Evolutionary conservation across 306 rosid genomes (phyloP), one percentile per base, ranked within the genome.

Genomic region (Gastrolobium bilobum): DNA sequence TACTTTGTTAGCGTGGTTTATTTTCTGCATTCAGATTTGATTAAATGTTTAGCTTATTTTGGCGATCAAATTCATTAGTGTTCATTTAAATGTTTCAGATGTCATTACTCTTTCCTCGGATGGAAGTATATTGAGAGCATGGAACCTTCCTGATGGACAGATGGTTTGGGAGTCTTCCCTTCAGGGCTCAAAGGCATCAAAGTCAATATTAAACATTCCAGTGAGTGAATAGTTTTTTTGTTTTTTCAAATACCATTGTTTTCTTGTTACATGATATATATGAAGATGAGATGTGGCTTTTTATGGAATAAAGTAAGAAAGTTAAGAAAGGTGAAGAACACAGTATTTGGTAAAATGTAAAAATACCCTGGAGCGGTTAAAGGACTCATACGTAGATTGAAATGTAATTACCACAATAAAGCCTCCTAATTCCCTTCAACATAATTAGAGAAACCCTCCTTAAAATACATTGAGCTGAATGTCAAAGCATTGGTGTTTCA

Each of bases 91-190:
- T 64, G 82, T 83, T 88, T 76, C 90, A 96, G 99, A 96, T 87
- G 94, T 91, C 53, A 74, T 96, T 80, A 90, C 97, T 64, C 98
- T 96, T 72, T 96, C 98, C 10, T 91, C 97, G 5, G 87, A 85
- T 76, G 99, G 98, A 64, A 88, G 88, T 77, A 76, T 89, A 73
- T 79, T 96, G 85, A 89, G 98, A 87, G 98, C 98, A 53, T 96
- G 99, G 99, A 96, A 90, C 89, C 94, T 93, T 85, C 94, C 98
- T 46, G 99, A 96, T 84, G 99, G 99, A 42, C 98, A 93, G 88
- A 90, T 96, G 98, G 98, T 90, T 70, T 96, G 99, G 99, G 93
- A 93, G 84, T 86, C 96, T 73, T 84, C 57, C 75, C 88, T 96
- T 71, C 89, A 77, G 47, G 97, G 94, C 70, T 82, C 93, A 33